These are phyloP conservation scores for Xylaria cubensis DNA, from an alignment of 495 filamentous ascomycete genomes.

Conservation along the genomic window DNA sequence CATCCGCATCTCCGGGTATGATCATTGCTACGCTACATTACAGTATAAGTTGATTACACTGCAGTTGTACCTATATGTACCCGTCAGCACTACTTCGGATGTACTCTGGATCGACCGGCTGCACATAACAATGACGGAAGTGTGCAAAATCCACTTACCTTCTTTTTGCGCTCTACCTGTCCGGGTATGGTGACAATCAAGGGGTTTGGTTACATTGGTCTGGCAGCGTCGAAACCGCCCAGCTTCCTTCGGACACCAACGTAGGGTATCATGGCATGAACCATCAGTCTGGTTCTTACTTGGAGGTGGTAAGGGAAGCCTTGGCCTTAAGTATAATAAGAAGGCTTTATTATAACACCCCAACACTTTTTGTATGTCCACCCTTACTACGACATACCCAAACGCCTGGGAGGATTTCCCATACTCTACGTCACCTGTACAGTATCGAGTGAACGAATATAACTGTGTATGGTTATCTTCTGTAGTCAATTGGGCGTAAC, in stretches of 20 bases:
- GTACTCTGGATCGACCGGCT: neutral
- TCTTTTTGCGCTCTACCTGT: neutral
- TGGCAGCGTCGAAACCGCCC: conserved; percentile 22
- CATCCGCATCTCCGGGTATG: conserved; percentile 22
- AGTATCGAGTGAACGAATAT: neutral
- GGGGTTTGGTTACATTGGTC: conserved; percentile 21
- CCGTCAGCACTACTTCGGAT: conserved; percentile 12
- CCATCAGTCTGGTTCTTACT: conserved; percentile 16
- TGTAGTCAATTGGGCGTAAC: conserved; percentile 1
- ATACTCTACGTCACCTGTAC: neutral
- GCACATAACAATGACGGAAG: neutral
- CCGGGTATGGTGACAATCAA: conserved; percentile 14
- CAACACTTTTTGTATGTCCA: conserved; percentile 2
- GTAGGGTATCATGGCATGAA: conserved; percentile 18
- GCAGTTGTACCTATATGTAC: neutral
- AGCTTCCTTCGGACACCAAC: conserved; percentile 15
- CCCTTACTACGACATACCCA: conserved; percentile 11
- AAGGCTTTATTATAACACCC: neutral
- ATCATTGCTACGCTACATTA: neutral
- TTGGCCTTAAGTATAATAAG: neutral
- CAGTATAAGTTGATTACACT: neutral
- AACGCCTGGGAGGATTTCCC: neutral
- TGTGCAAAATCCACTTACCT: neutral
- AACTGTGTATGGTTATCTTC: neutral
- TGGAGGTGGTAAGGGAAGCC: neutral